A percentile compares a stretch with the other conserved stretches of the same genome.
phyloP scores from a whole-genome alignment of 2,329 filamentous ascomycete genomes.

The Aureobasidium sp. region DNA sequence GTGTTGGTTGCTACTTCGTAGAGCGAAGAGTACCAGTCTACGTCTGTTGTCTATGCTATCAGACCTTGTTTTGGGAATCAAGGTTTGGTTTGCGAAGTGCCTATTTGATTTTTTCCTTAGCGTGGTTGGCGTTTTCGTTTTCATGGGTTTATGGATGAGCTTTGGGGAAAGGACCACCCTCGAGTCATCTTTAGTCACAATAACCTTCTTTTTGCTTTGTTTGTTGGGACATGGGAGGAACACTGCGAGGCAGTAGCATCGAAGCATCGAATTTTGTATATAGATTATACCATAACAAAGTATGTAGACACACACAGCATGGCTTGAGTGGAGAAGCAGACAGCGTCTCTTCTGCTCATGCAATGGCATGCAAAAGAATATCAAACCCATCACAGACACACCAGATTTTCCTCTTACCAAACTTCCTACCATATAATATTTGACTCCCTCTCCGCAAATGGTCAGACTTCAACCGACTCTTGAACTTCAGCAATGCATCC shows the following conservation, averaged over 20 bases:
- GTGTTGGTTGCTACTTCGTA: conserved; percentile 20
- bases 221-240: neutral
- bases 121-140: neutral
- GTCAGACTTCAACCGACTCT: no score
- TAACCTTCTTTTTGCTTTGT: neutral
- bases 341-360: neutral
- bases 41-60: neutral
- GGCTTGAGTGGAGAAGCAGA: neutral
- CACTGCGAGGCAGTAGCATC: neutral
- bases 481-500: no score
- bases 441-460: no score
- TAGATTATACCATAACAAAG: conserved; percentile 6
- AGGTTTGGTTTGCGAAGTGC: neutral
- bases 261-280: neutral
- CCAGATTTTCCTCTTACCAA: no score
- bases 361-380: neutral
- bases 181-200: neutral
- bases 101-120: neutral
- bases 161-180: neutral
- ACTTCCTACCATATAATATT: no score
- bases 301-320: conserved; percentile 5
- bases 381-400: neutral
- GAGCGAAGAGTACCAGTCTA: neutral
- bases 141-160: neutral
- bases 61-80: neutral